phyloP scores from a whole-genome alignment of 169 alveolate species.

The Plasmodium cynomolgi region DNA sequence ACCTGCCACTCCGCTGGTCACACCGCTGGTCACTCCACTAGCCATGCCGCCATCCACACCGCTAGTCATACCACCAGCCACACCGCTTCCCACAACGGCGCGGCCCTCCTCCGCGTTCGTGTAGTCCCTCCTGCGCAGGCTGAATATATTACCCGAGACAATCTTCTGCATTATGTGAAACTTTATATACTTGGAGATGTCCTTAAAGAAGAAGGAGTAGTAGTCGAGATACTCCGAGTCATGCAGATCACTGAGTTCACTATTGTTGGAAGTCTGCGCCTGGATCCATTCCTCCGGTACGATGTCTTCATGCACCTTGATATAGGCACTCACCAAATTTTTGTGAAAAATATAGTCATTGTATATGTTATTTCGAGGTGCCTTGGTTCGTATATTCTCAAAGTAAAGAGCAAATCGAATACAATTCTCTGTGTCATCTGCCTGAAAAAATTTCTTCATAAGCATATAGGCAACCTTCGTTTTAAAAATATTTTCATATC shows the following conservation, averaged over 20 bases:
- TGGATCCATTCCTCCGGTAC: constrained; percentile 62
- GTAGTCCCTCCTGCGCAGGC: constrained; percentile 39
- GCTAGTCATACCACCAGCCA: not conserved
- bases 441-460: constrained; percentile 19
- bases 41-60: not conserved
- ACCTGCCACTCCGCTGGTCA: too few species aligned
- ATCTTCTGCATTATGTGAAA: constrained; percentile 44
- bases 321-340: constrained; percentile 30
- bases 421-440: constrained; percentile 36
- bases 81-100: not conserved
- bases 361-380: constrained; percentile 58
- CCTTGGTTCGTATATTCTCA: constrained; percentile 22
- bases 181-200: constrained; percentile 50
- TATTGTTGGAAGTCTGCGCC: constrained; percentile 1
- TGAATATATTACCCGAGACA: constrained; percentile 17
- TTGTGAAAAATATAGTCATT: constrained; percentile 72
- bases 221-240: constrained; percentile 64
- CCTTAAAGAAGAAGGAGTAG: constrained; percentile 68
- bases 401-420: constrained; percentile 54
- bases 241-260: constrained; percentile 32
- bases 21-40: too few species aligned
- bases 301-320: constrained; percentile 49
- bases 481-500: constrained; percentile 58
- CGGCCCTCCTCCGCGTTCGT: not conserved
- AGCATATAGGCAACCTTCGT: constrained; percentile 64